Conservation (phyloP, 345 rosid species). For the Heritiera fomes region DNA sequence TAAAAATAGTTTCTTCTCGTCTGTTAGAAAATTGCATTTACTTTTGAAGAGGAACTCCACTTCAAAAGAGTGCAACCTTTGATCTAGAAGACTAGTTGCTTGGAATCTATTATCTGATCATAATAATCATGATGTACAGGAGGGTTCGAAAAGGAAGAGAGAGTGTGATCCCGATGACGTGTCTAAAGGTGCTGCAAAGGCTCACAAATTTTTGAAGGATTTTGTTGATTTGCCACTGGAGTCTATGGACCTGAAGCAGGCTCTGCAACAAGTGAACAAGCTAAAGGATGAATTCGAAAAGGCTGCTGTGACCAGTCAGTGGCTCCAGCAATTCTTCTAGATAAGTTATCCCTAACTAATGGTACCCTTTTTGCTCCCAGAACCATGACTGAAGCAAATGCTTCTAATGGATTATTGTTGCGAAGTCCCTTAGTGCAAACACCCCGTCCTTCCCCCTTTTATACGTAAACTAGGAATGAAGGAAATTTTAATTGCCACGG, state of each 20-base stretch:
- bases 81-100: background rate
- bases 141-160: constrained; percentile 70
- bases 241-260: constrained; percentile 75
- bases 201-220: constrained; percentile 71
- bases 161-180: constrained; percentile 54
- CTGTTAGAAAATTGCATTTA: too few species aligned
- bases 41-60: background rate
- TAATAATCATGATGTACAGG: constrained; percentile 40
- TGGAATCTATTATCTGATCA: background rate
- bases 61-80: background rate
- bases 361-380: background rate
- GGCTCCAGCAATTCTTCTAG: constrained; percentile 81
- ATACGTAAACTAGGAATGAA: background rate
- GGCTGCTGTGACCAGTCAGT: constrained; percentile 55
- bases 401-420: constrained; percentile 13
- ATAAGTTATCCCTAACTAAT: too few species aligned
- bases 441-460: background rate
- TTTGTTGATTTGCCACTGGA: constrained; percentile 87
- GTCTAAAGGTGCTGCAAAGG: constrained; percentile 71
- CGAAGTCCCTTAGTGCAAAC: background rate
- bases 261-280: constrained; percentile 50
- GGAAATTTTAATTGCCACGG: background rate
- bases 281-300: constrained; percentile 69
- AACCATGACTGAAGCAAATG: background rate
- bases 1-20: too few species aligned